Evolutionary conservation across 129 eudicot genomes (phyloP), one percentile per base, ranked within the genome.

Genomic region (Artemisia annua): DNA sequence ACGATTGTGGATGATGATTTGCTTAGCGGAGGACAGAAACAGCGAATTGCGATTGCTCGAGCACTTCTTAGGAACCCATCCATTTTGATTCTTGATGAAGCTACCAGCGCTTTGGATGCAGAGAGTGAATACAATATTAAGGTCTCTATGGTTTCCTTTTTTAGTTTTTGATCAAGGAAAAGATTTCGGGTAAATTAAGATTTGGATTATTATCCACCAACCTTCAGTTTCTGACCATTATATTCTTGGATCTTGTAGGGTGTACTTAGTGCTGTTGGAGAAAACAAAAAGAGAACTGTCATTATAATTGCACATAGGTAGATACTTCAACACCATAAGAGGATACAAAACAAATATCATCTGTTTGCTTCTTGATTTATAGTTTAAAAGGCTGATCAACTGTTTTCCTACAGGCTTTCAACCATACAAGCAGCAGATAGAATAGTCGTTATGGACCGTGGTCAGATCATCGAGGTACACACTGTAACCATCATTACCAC

Each of bases 21-120:
- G 78, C 88, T 95, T 74, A 95, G 99, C 77, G 99, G 99, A 67
- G 99, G 99, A 51, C 99, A 95, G 64, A 95, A 95, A 74, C 99
- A 95, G 77, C 77, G 99, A 24, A 95, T 95, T 48, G 99, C 99
- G 35, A 95, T 95, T 78, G 99, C 99, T 2, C 78, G 99, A 26
- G 99, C 96, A 5, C 44, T 95, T 32, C 88, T 95, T 62, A 86
- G 99, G 82, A 88, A 95, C 72, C 97, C 99, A 3, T 84, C 79
- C 75, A 91, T 95, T 77, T 83, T 95, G 88, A 83, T 95, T 59
- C 97, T 95, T 74, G 99, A 95, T 85, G 99, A 95, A 87, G 99
- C 99, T 63, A 95, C 99, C 44, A 95, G 99, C 56, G 99, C 99
- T 79, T 80, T 95, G 49, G 99, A 95, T 80, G 99, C 96, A 22